Percentiles rank a stretch among this genome's conserved stretches.
Conservation (phyloP, 306 rosid species). For the Corylus avellana region DNA sequence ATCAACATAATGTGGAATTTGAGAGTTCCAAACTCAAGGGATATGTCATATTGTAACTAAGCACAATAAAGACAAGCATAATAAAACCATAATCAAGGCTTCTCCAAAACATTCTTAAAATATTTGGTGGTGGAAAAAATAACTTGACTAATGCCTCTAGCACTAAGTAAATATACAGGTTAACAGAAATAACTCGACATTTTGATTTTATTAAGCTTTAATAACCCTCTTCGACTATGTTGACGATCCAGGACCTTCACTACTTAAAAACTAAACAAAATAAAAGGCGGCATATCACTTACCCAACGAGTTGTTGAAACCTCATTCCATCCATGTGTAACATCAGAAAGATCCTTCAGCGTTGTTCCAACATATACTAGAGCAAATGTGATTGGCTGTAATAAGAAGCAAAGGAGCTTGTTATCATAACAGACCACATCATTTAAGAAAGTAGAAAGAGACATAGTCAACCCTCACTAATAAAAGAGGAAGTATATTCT, state of each 20-base stretch:
- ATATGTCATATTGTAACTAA: not conserved
- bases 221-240: not conserved
- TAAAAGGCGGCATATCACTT: conserved; percentile 17
- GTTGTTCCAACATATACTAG: conserved; percentile 61
- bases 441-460: not conserved
- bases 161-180: not conserved
- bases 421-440: not conserved
- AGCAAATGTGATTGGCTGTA: conserved; percentile 60
- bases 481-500: not conserved
- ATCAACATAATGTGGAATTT: not conserved
- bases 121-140: not conserved
- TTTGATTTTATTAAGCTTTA: not conserved
- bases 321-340: conserved; percentile 61
- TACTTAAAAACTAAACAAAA: not conserved
- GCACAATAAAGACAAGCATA: not conserved
- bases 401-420: conserved; percentile 16
- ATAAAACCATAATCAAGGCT: not conserved
- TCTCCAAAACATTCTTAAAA: not conserved
- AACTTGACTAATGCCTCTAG: not conserved
- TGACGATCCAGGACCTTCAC: not conserved
- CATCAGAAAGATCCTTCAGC: conserved; percentile 59
- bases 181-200: not conserved
- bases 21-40: not conserved
- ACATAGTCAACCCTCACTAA: not conserved
- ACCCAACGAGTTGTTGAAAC: conserved; percentile 57